Evolutionary conservation across 805 yeast genomes (phyloP), one percentile per base, ranked within the genome.

Genomic region (Yarrowia sp.): DNA sequence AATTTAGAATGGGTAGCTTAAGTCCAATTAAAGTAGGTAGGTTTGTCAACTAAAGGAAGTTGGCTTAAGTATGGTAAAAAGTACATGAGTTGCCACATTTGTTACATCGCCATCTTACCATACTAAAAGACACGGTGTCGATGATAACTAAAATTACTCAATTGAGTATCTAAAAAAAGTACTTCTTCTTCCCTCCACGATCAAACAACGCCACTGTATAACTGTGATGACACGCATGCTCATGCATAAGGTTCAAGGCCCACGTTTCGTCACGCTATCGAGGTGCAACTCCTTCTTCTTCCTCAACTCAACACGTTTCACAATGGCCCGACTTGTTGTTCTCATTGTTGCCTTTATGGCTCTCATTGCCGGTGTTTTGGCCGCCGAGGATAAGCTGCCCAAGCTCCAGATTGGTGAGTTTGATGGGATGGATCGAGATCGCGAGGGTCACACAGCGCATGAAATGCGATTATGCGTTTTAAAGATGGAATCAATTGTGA

Each of bases 321-420:
- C 61, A 38, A 54, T 54, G 61, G 44, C 61, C 44, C 61, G 61
- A 38, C 12, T 54, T 26, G 7, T 54, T 38, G 33, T 54, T 54
- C 46, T 54, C n/a, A 36, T 54, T 54, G 61, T 54, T 11, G 61
- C 61, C 32, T 21, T 58, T 17, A 41, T 58, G 49, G 63, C 63
- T 11, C 51, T 58, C 12, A n/a, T 58, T 21, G 63, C 51, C 63
- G 63, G 63, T 30, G 63, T 58, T 41, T 21, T 58, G 9, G 63
- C 63, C 22, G 24, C 63, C 11, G 51, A 58, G 41, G 63, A 62
- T 16, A 69, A 68, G 16, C 66, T 66, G 36, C 68, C 70, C 48
- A 67, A 72, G 66, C 67, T 73, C 32, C 70, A 67, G 52, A 73
- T 71, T 44, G 73, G 74, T n/a, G 52, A 44, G 67, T 65, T 4